Conservation (phyloP, 164 flowering plant genomes). For the Santalum album region DNA sequence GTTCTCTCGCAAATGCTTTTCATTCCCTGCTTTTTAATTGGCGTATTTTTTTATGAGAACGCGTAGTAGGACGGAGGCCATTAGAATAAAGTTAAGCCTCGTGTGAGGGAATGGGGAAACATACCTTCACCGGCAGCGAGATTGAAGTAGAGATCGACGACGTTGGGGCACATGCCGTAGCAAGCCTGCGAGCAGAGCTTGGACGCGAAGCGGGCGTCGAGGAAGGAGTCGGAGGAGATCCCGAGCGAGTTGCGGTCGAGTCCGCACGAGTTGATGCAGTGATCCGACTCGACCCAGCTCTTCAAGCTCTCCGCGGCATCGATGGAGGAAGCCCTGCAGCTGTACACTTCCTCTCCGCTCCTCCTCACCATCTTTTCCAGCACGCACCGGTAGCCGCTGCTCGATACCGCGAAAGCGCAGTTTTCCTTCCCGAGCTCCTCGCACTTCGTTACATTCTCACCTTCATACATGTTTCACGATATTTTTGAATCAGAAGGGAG, state of each 20-base stretch:
- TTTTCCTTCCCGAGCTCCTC: neutral
- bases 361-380: neutral
- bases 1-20: too few relatives aligned
- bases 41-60: too few relatives aligned
- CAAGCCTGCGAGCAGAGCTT: neutral
- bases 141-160: neutral
- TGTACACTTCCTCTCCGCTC: neutral
- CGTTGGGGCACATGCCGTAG: neutral
- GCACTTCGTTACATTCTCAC: too few relatives aligned
- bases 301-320: neutral
- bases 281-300: neutral
- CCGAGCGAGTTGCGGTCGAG: neutral
- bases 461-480: too few relatives aligned
- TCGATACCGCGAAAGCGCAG: neutral
- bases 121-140: conserved; percentile 3
- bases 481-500: too few relatives aligned
- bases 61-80: too few relatives aligned
- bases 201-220: neutral
- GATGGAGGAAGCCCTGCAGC: neutral
- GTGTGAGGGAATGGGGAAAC: neutral
- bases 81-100: too few relatives aligned
- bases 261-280: neutral
- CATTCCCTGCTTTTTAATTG: too few relatives aligned
- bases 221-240: neutral
- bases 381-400: neutral